Evolutionary conservation across 2,329 filamentous ascomycete species (phyloP).

Genomic region (Fusarium phyllophilum): DNA sequence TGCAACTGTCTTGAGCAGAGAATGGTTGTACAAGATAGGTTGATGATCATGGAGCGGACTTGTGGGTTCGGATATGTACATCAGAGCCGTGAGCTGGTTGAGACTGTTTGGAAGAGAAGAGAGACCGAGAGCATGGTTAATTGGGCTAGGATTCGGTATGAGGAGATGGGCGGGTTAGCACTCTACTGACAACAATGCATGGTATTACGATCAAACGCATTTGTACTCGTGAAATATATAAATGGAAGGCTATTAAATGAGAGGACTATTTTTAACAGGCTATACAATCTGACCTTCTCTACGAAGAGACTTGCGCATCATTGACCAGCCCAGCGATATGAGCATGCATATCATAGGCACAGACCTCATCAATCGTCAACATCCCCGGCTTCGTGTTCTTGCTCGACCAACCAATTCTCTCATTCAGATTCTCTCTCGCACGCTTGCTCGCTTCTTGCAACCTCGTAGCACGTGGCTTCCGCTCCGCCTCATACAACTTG

Average conservation of each 20-base stretch:
- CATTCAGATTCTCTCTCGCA: constrained; percentile 18
- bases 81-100: constrained; percentile 9
- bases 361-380: constrained; percentile 72
- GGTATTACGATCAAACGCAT: no score
- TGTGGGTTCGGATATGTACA: constrained; percentile 7
- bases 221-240: no score
- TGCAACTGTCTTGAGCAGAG: constrained; percentile 5
- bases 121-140: constrained; percentile 8
- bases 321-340: constrained; percentile 31
- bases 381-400: constrained; percentile 63
- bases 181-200: not conserved
- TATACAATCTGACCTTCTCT: not conserved
- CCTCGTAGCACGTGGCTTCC: constrained; percentile 11
- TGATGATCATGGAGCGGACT: constrained; percentile 9
- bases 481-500: constrained; percentile 1
- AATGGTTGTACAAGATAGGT: constrained; percentile 1
- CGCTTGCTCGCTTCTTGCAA: constrained; percentile 17
- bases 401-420: constrained; percentile 22
- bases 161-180: constrained; percentile 11
- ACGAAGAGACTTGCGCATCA: not conserved
- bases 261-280: not conserved
- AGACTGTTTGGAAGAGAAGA: constrained; percentile 15
- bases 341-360: constrained; percentile 56
- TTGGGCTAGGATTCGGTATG: constrained; percentile 11
- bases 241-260: not conserved